Evolutionary conservation across 306 rosid species (phyloP).

Genomic region (Mimosa pudica): DNA sequence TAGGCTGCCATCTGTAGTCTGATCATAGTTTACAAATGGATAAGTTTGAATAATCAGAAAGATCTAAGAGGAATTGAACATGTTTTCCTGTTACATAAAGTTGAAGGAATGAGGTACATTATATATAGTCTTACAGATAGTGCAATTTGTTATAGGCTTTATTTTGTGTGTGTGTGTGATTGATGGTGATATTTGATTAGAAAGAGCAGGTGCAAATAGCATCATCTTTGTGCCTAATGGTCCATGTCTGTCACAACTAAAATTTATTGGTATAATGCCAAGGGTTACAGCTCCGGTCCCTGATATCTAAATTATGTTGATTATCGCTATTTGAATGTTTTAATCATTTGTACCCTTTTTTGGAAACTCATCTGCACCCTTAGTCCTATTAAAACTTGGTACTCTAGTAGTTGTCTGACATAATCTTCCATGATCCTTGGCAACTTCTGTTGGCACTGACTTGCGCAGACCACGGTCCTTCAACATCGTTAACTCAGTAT

Average conservation of each 20-base stretch:
- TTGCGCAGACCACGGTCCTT: background rate
- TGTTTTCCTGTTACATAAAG: background rate
- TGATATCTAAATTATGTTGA: background rate
- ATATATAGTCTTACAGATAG: background rate
- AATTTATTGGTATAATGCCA: constrained; percentile 6
- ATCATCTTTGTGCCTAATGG: constrained; percentile 1
- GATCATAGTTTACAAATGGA: background rate
- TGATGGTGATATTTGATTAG: constrained; percentile 2
- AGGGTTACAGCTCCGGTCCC: background rate
- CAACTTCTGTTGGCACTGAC: background rate
- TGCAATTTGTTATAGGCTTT: background rate
- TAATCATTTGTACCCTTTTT: background rate
- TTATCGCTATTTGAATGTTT: background rate
- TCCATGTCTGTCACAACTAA: constrained; percentile 13
- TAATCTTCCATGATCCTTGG: background rate
- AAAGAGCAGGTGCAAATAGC: background rate
- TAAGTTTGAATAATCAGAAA: background rate
- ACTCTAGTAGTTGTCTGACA: background rate
- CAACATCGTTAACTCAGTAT: background rate
- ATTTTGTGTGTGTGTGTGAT: background rate
- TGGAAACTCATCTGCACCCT: background rate
- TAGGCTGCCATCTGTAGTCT: background rate
- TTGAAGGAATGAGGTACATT: background rate
- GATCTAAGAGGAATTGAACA: background rate
- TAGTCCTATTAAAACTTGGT: background rate